Percentiles rank a stretch among this genome's conserved stretches.
phyloP scores from a whole-genome alignment of 164 flowering plant species.

The Brasenia schreberi region DNA sequence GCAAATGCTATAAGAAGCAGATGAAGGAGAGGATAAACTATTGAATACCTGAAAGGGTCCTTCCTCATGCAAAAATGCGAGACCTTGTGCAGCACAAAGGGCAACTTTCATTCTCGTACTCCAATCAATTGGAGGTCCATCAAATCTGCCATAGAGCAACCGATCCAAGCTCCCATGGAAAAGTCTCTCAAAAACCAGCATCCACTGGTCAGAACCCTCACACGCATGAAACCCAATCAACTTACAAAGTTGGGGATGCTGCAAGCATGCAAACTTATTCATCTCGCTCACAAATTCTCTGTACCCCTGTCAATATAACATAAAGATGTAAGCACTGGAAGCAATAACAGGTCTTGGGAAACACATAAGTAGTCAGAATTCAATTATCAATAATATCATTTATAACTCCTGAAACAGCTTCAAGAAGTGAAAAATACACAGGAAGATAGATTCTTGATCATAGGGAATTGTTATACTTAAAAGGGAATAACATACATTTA shows the following conservation, averaged over 20 bases:
- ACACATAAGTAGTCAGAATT: too few relatives aligned
- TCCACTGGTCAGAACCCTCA: constrained; percentile 71
- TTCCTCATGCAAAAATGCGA: constrained; percentile 93
- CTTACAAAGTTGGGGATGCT: constrained; percentile 86
- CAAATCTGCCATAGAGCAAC: constrained; percentile 67
- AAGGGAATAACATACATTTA: too few relatives aligned
- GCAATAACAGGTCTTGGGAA: too few relatives aligned
- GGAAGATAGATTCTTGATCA: too few relatives aligned
- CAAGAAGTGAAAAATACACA: too few relatives aligned
- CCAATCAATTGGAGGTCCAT: constrained; percentile 91
- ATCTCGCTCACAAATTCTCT: constrained; percentile 67
- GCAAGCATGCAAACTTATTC: constrained; percentile 65
- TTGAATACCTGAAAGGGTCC: constrained; percentile 92
- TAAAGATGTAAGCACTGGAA: too few relatives aligned
- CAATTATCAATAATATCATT: too few relatives aligned
- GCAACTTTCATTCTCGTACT: constrained; percentile 85
- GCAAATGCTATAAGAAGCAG: too few relatives aligned
- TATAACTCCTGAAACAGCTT: too few relatives aligned
- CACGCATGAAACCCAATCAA: constrained; percentile 89
- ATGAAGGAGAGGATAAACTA: too few relatives aligned
- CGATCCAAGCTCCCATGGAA: constrained; percentile 89
- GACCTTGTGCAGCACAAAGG: constrained; percentile 93
- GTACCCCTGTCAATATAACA: constrained; percentile 24
- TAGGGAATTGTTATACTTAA: too few relatives aligned
- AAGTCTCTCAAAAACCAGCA: constrained; percentile 88